Evolutionary conservation across 2,329 filamentous ascomycete species (phyloP).

Genomic region (Colletotrichum costaricense): DNA sequence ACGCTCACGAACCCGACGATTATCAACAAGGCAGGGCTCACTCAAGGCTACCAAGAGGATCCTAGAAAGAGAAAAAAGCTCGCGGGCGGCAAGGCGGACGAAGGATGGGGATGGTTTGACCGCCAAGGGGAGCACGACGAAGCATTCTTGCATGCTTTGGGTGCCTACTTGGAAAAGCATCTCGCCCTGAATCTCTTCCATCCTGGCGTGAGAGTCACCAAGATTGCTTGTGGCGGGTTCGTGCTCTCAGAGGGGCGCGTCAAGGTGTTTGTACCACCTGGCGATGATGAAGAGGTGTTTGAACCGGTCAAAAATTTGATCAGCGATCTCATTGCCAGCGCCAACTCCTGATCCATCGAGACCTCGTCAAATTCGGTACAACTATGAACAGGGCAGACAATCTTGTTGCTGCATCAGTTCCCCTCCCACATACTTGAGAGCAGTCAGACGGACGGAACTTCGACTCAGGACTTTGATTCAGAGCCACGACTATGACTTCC

Average conservation of each 20-base stretch:
- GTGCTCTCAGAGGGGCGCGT: slow-evolving; percentile 63
- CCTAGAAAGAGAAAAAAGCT: slow-evolving; percentile 54
- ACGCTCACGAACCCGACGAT: slow-evolving; percentile 25
- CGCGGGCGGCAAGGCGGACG: slow-evolving; percentile 59
- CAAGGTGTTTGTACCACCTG: slow-evolving; percentile 54
- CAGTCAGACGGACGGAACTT: not conserved
- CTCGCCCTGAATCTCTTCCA: slow-evolving; percentile 67
- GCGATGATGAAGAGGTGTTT: slow-evolving; percentile 13
- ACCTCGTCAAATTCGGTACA: not conserved
- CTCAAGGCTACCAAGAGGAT: slow-evolving; percentile 45
- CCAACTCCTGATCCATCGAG: not conserved
- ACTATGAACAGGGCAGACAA: not conserved
- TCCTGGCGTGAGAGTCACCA: slow-evolving; percentile 62
- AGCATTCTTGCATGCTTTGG: slow-evolving; percentile 64
- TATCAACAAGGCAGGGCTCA: slow-evolving; percentile 30
- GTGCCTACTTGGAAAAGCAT: slow-evolving; percentile 62
- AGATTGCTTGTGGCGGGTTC: slow-evolving; percentile 68
- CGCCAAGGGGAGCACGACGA: slow-evolving; percentile 38
- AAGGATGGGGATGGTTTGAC: slow-evolving; percentile 64
- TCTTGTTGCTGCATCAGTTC: not conserved
- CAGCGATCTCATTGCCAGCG: slow-evolving; percentile 10
- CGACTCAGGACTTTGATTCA: too few species aligned
- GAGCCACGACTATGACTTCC: too few species aligned
- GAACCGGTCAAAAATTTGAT: slow-evolving; percentile 25
- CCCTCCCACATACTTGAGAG: not conserved